Conservation (phyloP, 805 yeast genomes). For the Ogataea siamensis region DNA sequence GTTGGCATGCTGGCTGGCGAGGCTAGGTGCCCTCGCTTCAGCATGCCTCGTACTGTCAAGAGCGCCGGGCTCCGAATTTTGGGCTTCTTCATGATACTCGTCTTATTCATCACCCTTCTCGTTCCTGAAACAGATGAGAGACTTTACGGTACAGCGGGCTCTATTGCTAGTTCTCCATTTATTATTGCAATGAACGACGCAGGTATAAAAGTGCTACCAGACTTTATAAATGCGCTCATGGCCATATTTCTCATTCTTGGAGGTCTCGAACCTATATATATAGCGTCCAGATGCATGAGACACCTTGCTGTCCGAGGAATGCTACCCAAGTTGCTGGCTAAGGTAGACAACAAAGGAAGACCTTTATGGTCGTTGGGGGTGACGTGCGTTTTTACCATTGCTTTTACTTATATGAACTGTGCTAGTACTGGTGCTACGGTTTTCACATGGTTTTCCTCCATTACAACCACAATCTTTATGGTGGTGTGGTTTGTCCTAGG, state of each 20-base stretch:
- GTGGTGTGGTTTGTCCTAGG: conserved; percentile 26
- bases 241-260: conserved; percentile 37
- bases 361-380: conserved; percentile 10
- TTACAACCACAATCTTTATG: conserved; percentile 47
- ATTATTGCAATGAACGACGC: conserved; percentile 63
- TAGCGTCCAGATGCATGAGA: conserved; percentile 14
- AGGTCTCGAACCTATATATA: conserved; percentile 13
- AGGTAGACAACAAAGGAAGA: conserved; percentile 12
- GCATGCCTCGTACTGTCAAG: conserved; percentile 16
- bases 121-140: conserved; percentile 51
- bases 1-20: conserved; percentile 16
- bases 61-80: conserved; percentile 14
- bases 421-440: conserved; percentile 14
- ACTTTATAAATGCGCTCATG: conserved; percentile 63
- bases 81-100: conserved; percentile 44
- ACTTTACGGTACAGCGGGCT: conserved; percentile 44
- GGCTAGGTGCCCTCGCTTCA: conserved; percentile 14
- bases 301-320: conserved; percentile 15
- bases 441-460: conserved; percentile 15
- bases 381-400: conserved; percentile 12
- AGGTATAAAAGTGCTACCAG: conserved; percentile 57
- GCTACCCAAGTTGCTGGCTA: conserved; percentile 11
- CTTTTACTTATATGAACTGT: conserved; percentile 15
- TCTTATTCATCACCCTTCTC: conserved; percentile 49
- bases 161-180: conserved; percentile 63